phyloP scores from a whole-genome alignment of 306 rosid genomes.

The Malus asiatica region DNA sequence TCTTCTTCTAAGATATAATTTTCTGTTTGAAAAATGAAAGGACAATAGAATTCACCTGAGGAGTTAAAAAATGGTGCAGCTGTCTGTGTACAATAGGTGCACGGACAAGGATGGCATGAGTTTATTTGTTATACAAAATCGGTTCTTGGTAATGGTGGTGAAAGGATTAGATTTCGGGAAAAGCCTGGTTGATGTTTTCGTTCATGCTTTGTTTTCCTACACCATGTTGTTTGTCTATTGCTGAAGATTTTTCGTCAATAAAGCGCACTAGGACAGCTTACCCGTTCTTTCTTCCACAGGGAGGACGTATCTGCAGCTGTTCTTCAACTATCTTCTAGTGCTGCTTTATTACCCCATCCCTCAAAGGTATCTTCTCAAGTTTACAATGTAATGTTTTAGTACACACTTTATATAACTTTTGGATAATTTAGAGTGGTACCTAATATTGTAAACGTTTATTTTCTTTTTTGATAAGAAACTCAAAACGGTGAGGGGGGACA shows the following conservation, averaged over 20 bases:
- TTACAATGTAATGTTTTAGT: background rate
- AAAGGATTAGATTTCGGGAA: background rate
- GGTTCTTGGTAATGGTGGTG: background rate
- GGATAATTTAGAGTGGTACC: background rate
- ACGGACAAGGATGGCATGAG: background rate
- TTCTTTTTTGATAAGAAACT: background rate
- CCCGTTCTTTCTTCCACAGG: conserved; percentile 16
- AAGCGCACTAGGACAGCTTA: background rate
- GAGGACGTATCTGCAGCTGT: conserved; percentile 12
- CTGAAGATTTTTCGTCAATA: background rate
- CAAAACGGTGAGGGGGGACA: background rate
- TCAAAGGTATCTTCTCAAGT: conserved; percentile 44
- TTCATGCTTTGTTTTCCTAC: background rate
- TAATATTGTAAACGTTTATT: background rate
- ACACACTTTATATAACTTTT: background rate
- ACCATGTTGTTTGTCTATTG: background rate
- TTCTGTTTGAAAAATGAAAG: background rate
- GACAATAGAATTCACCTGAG: background rate
- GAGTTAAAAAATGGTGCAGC: background rate
- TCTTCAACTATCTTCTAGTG: conserved; percentile 40
- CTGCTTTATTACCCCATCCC: conserved; percentile 61
- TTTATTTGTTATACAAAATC: background rate
- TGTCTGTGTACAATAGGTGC: background rate
- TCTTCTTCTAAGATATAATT: background rate
- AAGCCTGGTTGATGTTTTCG: no score